Conservation (phyloP, 108 stramenopile genomes). For the Chaetoceros muelleri region DNA sequence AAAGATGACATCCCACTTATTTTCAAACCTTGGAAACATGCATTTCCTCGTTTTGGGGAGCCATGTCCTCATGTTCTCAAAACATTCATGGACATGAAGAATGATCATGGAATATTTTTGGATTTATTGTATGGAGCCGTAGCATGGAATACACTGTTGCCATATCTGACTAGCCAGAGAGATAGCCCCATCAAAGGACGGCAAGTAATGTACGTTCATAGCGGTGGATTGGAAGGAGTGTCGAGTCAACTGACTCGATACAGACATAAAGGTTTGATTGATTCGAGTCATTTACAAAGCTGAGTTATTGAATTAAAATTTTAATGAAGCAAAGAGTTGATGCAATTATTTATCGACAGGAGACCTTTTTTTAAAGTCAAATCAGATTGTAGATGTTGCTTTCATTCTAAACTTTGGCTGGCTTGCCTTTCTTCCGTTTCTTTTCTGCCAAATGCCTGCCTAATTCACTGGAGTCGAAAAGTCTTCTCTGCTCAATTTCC, state of each 20-base stretch:
- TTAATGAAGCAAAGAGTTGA: too few species aligned
- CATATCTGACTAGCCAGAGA: conserved; percentile 25
- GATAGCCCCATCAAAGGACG: conserved; percentile 39
- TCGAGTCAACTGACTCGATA: conserved; percentile 79
- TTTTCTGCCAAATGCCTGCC: conserved; percentile 29
- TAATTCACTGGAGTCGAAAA: conserved; percentile 32
- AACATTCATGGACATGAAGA: conserved; percentile 54
- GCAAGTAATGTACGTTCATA: conserved; percentile 82
- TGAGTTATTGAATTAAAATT: too few species aligned
- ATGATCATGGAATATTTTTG: conserved; percentile 38
- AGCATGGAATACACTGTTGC: conserved; percentile 54
- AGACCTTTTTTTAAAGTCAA: too few species aligned
- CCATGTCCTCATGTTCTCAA: conserved; percentile 42
- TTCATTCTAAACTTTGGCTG: too few species aligned
- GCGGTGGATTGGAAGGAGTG: conserved; percentile 87
- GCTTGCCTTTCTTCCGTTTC: conserved; percentile 20
- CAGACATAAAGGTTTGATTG: conserved; percentile 70
- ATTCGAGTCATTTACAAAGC: conserved; percentile 25
- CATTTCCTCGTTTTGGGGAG: conserved; percentile 65
- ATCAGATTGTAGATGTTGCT: too few species aligned
- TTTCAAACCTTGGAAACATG: conserved; percentile 24
- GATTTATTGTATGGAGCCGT: conserved; percentile 79
- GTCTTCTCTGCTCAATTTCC: conserved; percentile 36
- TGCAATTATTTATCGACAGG: not conserved
- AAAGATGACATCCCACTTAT: conserved; percentile 45